These are phyloP conservation scores for Lepidium sativum DNA, from an alignment of 345 rosid species.

Conservation along the genomic window DNA sequence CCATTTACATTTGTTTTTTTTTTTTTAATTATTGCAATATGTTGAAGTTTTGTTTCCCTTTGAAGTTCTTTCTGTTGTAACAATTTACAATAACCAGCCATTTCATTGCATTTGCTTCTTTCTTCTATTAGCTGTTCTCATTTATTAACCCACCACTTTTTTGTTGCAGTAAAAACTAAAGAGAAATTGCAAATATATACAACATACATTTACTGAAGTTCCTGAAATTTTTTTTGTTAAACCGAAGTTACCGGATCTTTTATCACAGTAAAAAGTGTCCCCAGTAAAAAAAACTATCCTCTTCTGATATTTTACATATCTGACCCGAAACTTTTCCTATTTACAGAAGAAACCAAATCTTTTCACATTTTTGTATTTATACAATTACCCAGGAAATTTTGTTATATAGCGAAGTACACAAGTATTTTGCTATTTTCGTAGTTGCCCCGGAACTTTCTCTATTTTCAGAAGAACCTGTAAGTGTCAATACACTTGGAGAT, in stretches of 20 bases:
- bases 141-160: background rate
- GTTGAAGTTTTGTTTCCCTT: constrained; percentile 28
- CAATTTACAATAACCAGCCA: constrained; percentile 18
- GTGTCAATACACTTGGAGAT: background rate
- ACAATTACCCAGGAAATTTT: background rate
- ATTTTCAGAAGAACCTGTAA: background rate
- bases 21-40: constrained; percentile 4
- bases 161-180: background rate
- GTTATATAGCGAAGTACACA: too few relatives aligned
- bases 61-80: constrained; percentile 21
- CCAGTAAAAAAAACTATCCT: too few relatives aligned
- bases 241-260: background rate
- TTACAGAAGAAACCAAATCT: background rate
- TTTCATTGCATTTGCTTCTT: constrained; percentile 8
- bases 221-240: background rate
- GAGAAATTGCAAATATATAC: background rate
- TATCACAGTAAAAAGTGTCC: too few relatives aligned
- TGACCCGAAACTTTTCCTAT: background rate
- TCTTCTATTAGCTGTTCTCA: background rate
- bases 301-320: background rate
- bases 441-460: background rate
- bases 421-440: background rate
- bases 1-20: constrained; percentile 19
- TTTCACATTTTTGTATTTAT: background rate
- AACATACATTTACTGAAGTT: background rate